Evolutionary conservation across 768 basidiomycete species (phyloP).

Genomic region (Coprinopsis strossmayeri): DNA sequence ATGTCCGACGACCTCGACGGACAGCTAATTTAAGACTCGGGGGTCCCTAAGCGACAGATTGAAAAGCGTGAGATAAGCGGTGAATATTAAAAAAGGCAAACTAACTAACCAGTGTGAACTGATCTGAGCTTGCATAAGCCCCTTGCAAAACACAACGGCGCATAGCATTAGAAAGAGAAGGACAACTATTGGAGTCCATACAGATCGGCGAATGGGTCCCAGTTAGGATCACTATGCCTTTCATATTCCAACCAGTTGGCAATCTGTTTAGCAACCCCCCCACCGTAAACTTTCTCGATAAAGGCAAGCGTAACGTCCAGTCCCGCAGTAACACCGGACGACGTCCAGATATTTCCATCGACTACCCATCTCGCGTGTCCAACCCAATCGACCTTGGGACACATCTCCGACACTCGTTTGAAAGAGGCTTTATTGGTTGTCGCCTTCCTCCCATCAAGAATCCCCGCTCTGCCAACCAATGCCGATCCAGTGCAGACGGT

Average conservation of each 20-base stretch:
- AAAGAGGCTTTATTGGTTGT: conserved; percentile 39
- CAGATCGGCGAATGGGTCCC: conserved; percentile 34
- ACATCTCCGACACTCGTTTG: conserved; percentile 16
- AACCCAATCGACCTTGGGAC: conserved; percentile 34
- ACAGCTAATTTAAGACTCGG: not conserved
- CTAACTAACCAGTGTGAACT: not conserved
- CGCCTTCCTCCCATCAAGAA: conserved; percentile 34
- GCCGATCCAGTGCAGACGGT: conserved; percentile 39
- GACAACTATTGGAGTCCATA: conserved; percentile 19
- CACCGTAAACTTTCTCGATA: conserved; percentile 30
- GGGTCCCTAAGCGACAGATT: not conserved
- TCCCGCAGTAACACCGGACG: conserved; percentile 42
- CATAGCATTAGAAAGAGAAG: not conserved
- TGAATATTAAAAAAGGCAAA: not conserved
- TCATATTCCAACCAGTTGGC: conserved; percentile 33
- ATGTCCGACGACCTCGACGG: not conserved
- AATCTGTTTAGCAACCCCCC: conserved; percentile 23
- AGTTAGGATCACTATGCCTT: conserved; percentile 26
- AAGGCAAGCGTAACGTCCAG: conserved; percentile 32
- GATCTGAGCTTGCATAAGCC: not conserved
- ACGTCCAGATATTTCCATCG: conserved; percentile 43
- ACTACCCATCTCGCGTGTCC: conserved; percentile 40
- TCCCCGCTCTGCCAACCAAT: conserved; percentile 31
- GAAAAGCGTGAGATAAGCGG: not conserved
- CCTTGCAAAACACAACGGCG: not conserved